Evolutionary conservation across 768 basidiomycete genomes (phyloP).

Genomic region (Hemileccinum impolitum): DNA sequence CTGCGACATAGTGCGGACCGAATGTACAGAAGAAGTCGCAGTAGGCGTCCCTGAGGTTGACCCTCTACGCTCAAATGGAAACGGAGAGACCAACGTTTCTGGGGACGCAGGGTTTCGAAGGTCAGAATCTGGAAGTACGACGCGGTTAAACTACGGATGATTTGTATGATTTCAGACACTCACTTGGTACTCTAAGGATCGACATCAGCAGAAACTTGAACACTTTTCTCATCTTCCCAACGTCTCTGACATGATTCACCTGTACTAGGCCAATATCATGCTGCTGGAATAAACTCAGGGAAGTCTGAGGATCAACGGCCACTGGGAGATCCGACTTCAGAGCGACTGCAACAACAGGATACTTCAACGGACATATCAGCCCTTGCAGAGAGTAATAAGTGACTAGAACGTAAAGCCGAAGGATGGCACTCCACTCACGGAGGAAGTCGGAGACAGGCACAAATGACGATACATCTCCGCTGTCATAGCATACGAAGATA

Average conservation of each 20-base stretch:
- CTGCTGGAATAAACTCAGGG: constrained; percentile 45
- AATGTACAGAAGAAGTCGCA: constrained; percentile 39
- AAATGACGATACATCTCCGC: constrained; percentile 59
- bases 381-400: constrained; percentile 38
- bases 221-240: constrained; percentile 68
- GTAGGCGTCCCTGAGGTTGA: constrained; percentile 53
- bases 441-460: constrained; percentile 63
- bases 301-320: constrained; percentile 55
- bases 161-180: constrained; percentile 13
- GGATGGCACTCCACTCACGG: constrained; percentile 46
- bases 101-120: constrained; percentile 76
- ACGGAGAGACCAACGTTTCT: constrained; percentile 46
- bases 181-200: constrained; percentile 46
- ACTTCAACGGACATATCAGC: constrained; percentile 51
- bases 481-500: constrained; percentile 84
- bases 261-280: constrained; percentile 81
- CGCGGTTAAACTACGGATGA: constrained; percentile 9
- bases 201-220: constrained; percentile 75
- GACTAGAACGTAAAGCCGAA: constrained; percentile 6
- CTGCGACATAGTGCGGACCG: constrained; percentile 32
- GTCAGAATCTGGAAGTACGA: constrained; percentile 35
- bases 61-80: constrained; percentile 51
- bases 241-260: constrained; percentile 53
- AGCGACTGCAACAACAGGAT: constrained; percentile 74
- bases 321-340: constrained; percentile 78